Evolutionary conservation across 805 yeast species (phyloP).

Genomic region (Metschnikowia sp.): DNA sequence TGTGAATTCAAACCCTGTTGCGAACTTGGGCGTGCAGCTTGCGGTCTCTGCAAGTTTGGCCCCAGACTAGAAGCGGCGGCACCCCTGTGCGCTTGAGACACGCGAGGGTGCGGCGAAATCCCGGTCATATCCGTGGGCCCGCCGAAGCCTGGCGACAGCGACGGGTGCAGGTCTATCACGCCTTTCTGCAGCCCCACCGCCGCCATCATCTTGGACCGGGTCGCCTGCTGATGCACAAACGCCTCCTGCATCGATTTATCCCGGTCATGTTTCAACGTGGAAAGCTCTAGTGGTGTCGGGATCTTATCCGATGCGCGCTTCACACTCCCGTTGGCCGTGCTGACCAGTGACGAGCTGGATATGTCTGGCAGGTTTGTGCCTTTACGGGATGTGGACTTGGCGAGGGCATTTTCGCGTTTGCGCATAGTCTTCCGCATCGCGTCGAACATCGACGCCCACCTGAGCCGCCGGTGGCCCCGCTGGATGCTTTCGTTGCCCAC

Average conservation of each 20-base stretch:
- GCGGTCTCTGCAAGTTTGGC: not conserved
- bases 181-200: slow-evolving; percentile 37
- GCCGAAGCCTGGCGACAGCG: slow-evolving; percentile 9
- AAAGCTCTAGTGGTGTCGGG: slow-evolving; percentile 76
- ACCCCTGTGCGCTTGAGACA: not conserved
- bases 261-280: slow-evolving; percentile 78
- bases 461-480: slow-evolving; percentile 82
- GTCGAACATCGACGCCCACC: slow-evolving; percentile 98
- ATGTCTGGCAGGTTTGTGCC: slow-evolving; percentile 10
- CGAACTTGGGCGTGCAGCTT: not conserved
- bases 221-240: slow-evolving; percentile 47
- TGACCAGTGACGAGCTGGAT: slow-evolving; percentile 4
- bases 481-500: slow-evolving; percentile 92
- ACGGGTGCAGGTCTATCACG: slow-evolving; percentile 3
- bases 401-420: slow-evolving; percentile 69
- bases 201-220: slow-evolving; percentile 40
- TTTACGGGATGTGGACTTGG: slow-evolving; percentile 28
- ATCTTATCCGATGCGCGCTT: slow-evolving; percentile 45
- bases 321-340: slow-evolving; percentile 3
- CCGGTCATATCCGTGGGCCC: slow-evolving; percentile 12
- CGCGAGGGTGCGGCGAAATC: not conserved
- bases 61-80: not conserved
- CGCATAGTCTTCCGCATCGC: slow-evolving; percentile 88
- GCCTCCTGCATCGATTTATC: slow-evolving; percentile 83
- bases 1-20: not conserved